Evolutionary conservation across 805 yeast species (phyloP), one percentile per base, ranked within the genome.

Genomic region (Clavispora carvajalis): DNA sequence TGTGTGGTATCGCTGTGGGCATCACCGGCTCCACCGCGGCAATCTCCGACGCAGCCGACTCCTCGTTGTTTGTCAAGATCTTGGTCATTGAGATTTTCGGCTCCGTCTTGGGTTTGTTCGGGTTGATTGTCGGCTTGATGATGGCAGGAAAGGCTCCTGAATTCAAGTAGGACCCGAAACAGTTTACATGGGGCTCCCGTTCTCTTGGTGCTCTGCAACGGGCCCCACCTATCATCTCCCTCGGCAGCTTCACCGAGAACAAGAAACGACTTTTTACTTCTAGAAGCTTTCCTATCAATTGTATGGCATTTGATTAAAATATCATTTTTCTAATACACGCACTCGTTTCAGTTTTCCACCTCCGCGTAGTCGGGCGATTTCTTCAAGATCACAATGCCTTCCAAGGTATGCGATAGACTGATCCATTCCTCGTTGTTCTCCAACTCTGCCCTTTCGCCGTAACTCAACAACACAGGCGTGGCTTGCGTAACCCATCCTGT

Each of bases 401-500:
- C 99, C 49, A 93, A 72, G 33, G 90, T 77, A 43, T 80, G 76
- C 9, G 93, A 77, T 52, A 88, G 74, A 45, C 95, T 80, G 46
- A 86, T 73, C 67, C 90, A 93, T 65, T 93, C 96, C 45, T 89
- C 95, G 19, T 57, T 63, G 53, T 85, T 89, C 60, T 95, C 99
- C 51, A 93, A 71, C 63, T 93, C 99, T 0, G 99, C 99, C 47
- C 97, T 76, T 63, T 93, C 99, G 33, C 98, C 98, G 53, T 82
- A 81, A 30, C 93, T 90, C 41, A 93, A 73, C 53, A 93, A 71
- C 16, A 93, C 99, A 0, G 99, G 99, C 0, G 99, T 93, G 5
- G 93, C 85, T 58, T 93, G 99, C 1, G 99, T 93, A 16, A 93
- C 98, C 99, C 99, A 93, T 26, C 99, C 99, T 4, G 99, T 93